Percentiles rank a stretch among this genome's conserved stretches.
Conservation (phyloP, 805 yeast genomes). For the Yamadazyma tumulicola region DNA sequence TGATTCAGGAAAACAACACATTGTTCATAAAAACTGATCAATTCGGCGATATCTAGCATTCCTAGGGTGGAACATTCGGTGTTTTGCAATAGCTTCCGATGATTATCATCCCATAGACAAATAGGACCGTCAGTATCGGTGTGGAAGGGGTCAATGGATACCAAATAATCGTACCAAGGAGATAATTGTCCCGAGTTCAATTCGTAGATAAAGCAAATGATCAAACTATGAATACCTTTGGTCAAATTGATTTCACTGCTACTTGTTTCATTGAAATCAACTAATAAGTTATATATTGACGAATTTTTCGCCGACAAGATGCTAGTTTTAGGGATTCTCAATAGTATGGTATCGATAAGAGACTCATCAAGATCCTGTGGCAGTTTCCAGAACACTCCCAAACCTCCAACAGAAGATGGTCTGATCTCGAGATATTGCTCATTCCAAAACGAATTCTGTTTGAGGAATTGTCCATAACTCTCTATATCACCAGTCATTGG, state of each 20-base stretch:
- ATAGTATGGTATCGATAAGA: conserved; percentile 24
- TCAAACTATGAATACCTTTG: conserved; percentile 60
- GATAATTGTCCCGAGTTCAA: conserved; percentile 51
- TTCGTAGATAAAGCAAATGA: conserved; percentile 73
- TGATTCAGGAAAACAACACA: conserved; percentile 40
- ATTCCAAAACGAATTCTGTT: conserved; percentile 53
- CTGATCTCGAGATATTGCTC: conserved; percentile 17
- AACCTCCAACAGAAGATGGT: conserved; percentile 47
- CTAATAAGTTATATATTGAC: conserved; percentile 60
- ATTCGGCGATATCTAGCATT: conserved; percentile 48
- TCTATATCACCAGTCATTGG: conserved; percentile 3
- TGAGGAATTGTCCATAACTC: conserved; percentile 47
- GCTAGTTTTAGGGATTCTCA: conserved; percentile 60
- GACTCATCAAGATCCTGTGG: conserved; percentile 17
- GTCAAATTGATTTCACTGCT: conserved; percentile 30
- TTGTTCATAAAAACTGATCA: conserved; percentile 36
- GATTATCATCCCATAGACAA: conserved; percentile 57
- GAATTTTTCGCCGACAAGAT: conserved; percentile 59
- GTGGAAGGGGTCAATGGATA: conserved; percentile 40
- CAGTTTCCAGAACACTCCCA: conserved; percentile 64
- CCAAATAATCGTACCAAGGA: conserved; percentile 77
- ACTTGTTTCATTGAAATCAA: conserved; percentile 41
- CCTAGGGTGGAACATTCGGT: conserved; percentile 63
- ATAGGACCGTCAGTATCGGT: conserved; percentile 47
- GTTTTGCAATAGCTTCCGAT: conserved; percentile 47